phyloP scores from a whole-genome alignment of 768 basidiomycete genomes.

The Suillus hirtellus region DNA sequence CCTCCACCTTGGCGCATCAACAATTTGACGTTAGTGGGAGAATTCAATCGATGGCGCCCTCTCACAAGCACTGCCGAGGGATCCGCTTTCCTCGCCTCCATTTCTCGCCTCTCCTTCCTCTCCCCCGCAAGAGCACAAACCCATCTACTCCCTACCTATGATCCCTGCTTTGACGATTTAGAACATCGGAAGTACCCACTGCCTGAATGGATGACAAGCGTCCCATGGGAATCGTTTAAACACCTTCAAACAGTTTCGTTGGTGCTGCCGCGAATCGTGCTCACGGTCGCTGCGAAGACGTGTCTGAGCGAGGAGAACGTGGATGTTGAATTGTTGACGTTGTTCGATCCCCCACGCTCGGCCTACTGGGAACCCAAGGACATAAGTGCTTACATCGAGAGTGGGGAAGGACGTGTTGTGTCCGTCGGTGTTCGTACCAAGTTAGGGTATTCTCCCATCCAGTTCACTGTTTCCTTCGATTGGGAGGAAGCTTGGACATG shows the following conservation, averaged over 20 bases:
- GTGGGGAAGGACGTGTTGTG: background rate
- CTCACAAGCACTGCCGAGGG: slow-evolving; percentile 35
- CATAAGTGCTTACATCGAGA: background rate
- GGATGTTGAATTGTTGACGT: background rate
- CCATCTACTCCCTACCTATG: background rate
- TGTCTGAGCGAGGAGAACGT: background rate
- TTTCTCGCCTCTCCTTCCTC: slow-evolving; percentile 40
- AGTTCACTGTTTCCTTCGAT: background rate
- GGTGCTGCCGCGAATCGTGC: background rate
- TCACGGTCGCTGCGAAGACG: background rate
- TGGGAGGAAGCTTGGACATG: slow-evolving; percentile 5
- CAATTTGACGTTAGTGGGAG: slow-evolving; percentile 35
- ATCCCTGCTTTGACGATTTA: background rate
- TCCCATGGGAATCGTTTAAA: slow-evolving; percentile 36
- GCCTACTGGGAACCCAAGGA: background rate
- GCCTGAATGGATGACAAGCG: slow-evolving; percentile 24
- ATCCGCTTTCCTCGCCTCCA: slow-evolving; percentile 33
- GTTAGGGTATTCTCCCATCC: background rate
- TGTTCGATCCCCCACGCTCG: background rate
- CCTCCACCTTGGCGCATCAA: slow-evolving; percentile 23
- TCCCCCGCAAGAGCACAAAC: background rate
- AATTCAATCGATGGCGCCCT: slow-evolving; percentile 33
- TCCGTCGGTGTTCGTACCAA: background rate
- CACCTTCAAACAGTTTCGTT: slow-evolving; percentile 21
- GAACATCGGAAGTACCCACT: background rate